Conservation (phyloP, 2,329 filamentous ascomycete species). For the Elsinoe batatas region DNA sequence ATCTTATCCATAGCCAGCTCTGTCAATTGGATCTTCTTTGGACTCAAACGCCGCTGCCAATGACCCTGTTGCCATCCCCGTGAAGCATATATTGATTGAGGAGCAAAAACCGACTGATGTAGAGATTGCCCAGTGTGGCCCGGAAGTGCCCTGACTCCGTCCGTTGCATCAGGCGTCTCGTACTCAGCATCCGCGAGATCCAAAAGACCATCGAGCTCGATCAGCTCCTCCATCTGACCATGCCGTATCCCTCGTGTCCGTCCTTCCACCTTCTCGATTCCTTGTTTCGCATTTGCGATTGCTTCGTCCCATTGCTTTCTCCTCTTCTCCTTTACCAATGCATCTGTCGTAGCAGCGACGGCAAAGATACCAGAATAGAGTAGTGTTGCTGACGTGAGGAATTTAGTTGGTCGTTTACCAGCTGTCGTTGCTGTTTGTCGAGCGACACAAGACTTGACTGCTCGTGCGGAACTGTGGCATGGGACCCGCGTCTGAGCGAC, state of each 20-base stretch:
- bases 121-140: constrained; percentile 31
- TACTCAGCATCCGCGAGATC: constrained; percentile 8
- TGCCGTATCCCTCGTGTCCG: constrained; percentile 2
- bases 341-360: constrained; percentile 54
- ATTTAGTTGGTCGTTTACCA: constrained; percentile 41
- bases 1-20: constrained; percentile 33
- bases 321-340: constrained; percentile 47
- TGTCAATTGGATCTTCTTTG: constrained; percentile 35
- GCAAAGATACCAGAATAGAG: constrained; percentile 60
- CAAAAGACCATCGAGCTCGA: not conserved
- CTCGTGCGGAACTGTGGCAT: constrained; percentile 52
- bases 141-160: constrained; percentile 24
- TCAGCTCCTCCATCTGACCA: not conserved
- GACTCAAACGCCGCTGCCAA: constrained; percentile 26
- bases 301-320: constrained; percentile 52
- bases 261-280: constrained; percentile 33
- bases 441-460: constrained; percentile 33
- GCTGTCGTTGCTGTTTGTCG: constrained; percentile 43
- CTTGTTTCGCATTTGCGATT: constrained; percentile 46
- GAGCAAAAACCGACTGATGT: constrained; percentile 28
- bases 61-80: constrained; percentile 25
- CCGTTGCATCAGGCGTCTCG: not conserved
- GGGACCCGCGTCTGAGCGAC: constrained; percentile 51
- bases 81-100: constrained; percentile 37
- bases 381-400: constrained; percentile 47